Conservation (phyloP, 139 green algal species). For the Tetradesmus lagerheimii region DNA sequence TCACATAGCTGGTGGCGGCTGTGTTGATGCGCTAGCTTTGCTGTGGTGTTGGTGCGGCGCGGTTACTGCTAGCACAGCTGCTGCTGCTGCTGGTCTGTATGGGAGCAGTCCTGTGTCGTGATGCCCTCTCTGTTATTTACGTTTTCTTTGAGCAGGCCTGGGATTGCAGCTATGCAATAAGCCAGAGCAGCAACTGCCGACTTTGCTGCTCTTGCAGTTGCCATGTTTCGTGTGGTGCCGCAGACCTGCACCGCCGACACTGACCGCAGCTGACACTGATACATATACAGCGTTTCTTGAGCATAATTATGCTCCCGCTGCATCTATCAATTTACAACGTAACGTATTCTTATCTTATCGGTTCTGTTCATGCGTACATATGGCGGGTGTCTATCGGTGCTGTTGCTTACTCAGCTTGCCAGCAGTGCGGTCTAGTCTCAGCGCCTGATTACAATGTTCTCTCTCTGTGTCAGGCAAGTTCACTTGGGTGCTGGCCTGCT, state of each 20-base stretch:
- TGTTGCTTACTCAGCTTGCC: no score
- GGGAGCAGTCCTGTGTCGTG: not conserved
- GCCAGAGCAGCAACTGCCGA: not conserved
- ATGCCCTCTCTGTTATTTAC: not conserved
- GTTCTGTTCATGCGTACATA: not conserved
- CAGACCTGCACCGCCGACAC: not conserved
- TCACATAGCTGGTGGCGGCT: not conserved
- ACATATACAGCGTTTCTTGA: not conserved
- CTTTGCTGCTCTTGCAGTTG: not conserved
- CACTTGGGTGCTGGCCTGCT: no score
- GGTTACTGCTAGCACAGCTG: not conserved
- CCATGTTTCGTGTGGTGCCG: not conserved
- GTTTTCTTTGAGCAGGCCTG: not conserved
- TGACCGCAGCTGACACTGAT: not conserved
- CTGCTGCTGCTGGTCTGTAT: not conserved
- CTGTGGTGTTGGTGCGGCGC: not conserved
- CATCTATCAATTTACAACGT: no score
- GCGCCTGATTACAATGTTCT: no score
- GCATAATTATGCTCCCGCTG: not conserved
- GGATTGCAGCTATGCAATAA: not conserved
- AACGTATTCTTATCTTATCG: not conserved
- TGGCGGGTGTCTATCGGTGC: no score
- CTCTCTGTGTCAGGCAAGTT: no score
- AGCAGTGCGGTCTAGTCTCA: no score
- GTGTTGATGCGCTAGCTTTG: not conserved